These are phyloP conservation scores for Stemphylium lycopersici DNA, from an alignment of 2,329 filamentous ascomycete genomes.

Conservation along the genomic window DNA sequence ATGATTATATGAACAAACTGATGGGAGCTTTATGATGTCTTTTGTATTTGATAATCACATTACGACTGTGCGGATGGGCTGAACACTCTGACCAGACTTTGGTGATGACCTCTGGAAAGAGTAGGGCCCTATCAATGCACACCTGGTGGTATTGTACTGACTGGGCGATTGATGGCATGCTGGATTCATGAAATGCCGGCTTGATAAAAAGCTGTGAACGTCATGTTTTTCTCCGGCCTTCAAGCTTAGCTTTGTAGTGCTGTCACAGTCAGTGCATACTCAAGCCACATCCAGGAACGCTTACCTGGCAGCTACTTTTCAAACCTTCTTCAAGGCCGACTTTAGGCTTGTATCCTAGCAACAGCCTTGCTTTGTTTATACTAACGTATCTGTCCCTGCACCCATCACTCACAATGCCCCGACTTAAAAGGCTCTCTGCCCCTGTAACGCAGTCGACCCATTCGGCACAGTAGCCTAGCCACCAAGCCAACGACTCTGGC, in stretches of 20 bases:
- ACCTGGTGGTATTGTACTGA: not conserved
- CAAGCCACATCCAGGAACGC: constrained; percentile 5
- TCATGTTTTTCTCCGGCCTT: constrained; percentile 3
- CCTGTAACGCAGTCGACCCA: constrained; percentile 55
- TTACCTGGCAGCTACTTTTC: constrained; percentile 35
- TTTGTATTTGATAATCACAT: not conserved
- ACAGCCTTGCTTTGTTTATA: constrained; percentile 57
- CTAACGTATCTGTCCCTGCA: constrained; percentile 60
- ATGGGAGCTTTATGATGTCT: not conserved
- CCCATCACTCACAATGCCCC: constrained; percentile 63
- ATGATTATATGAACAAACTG: not conserved
- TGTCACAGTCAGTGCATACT: not conserved
- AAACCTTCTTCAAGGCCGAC: constrained; percentile 61
- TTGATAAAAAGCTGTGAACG: not conserved
- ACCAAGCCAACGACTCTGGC: constrained; percentile 56
- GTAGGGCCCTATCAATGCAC: not conserved
- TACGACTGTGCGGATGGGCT: not conserved
- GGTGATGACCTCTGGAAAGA: not conserved
- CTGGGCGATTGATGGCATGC: not conserved
- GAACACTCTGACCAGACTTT: not conserved
- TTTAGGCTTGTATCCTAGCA: constrained; percentile 60
- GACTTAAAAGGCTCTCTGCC: constrained; percentile 54
- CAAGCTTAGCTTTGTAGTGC: constrained; percentile 5
- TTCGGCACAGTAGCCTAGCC: constrained; percentile 56
- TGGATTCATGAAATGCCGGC: not conserved